Evolutionary conservation across 148 eudicot species (phyloP), one percentile per base, ranked within the genome.

Genomic region (Salicornia ramosissima): DNA sequence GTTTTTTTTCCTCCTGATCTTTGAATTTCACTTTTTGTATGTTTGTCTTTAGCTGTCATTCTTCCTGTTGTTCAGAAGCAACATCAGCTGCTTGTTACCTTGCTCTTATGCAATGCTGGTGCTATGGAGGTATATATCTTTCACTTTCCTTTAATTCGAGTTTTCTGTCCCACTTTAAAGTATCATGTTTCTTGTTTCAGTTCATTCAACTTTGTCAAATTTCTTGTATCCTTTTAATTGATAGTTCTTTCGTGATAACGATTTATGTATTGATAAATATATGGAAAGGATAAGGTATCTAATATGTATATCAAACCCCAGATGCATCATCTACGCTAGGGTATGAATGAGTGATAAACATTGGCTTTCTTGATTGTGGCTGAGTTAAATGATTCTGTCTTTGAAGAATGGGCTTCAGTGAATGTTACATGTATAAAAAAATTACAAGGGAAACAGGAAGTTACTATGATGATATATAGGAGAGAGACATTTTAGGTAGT

Each of bases 1-100:
- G 14, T 16, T 26, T 59, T 70, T 21, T 5, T 22, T 57, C 2
- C 47, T 57, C 2, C 47, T 13, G 5, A 25, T 45, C 58, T 47
- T 21, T 46, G 33, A 16, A 47, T 30, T 30, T 46, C 21, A 59
- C 39, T 60, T 30, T 66, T 36, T 65, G 6, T 71, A 5, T 45
- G 3, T 76, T 64, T 68, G n/a, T 67, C 66, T 80, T 42, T 86
- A 92, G 98, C 96, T 79, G 77, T 69, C 71, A 90, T 92, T 62
- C 76, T 90, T 26, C 98, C 98, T 7, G 98, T 92, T 69, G 94
- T 92, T 28, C 91, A 92, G 77, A 90, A 81, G 84, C 98, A 92
- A 72, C 96, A 92, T 76, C 98, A 92, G 73, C 91, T 92, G 75
- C 90, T 92, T 53, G 98, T 92, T 39, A 90, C 94, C 63, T 52